Evolutionary conservation across 1,284 basidiomycete genomes (phyloP), one percentile per base, ranked within the genome.

Genomic region (Ganoderma meredithae): DNA sequence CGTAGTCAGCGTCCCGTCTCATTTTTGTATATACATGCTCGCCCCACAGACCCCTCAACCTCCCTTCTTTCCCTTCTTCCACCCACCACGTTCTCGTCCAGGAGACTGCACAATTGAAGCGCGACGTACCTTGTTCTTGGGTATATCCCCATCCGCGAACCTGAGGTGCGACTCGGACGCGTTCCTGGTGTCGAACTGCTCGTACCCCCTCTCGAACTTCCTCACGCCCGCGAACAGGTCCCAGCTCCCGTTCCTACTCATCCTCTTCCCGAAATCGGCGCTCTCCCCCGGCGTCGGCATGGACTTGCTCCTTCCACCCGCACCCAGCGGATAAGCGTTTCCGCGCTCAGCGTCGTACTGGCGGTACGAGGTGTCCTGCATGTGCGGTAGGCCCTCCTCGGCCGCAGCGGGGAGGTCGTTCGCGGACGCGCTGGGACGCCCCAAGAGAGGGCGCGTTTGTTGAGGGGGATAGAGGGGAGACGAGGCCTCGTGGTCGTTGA

Each of bases 91-190:
- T 27, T 15, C 40, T n/a, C 27, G 22, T n/a, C 22, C 12, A 22
- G 2, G 40, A 43, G 17, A 44, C 10, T 17, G 10, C n/a, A 60
- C 22, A 22, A 60, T 4, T 36, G 8, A 60, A 31, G 41, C 19
- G 61, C n/a, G 47, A 73, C 74, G 67, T 71, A 86, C 89, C 76
- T 82, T 84, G 73, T 85, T 86, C 55, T 85, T 83, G 1, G 89
- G 88, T 15, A 86, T 71, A 76, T 91, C 89, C n/a, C 89, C 88
- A 63, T 90, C 87, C 36, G 89, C 89, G 74, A 86, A 89, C 19
- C 80, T 83, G 19, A 90, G 80, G 73, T 90, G 86, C 33, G 80
- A 73, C 71, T 88, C 78, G 71, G 80, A 85, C 44, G 86, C 86
- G 70, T 88, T 84, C 52, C 85, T 78, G n/a, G 86, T 72, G 70